Evolutionary conservation across 768 basidiomycete genomes (phyloP).

Genomic region (Boletus pseudopeckii): DNA sequence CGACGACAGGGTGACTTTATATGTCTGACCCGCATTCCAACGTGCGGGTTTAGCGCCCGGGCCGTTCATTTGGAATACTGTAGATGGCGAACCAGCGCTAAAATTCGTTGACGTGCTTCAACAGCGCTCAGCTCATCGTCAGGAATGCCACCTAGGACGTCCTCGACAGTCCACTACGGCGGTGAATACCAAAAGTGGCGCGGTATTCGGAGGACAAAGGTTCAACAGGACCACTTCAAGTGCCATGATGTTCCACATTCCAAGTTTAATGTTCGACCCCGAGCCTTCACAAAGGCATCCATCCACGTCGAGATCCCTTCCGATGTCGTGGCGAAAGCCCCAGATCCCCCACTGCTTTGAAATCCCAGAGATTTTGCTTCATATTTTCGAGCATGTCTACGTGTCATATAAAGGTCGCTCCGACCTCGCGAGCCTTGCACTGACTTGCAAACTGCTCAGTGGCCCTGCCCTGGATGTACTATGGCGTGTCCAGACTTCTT

Average conservation of each 20-base stretch:
- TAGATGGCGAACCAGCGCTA: background rate
- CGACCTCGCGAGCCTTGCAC: no score
- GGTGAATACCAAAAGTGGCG: background rate
- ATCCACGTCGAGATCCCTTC: background rate
- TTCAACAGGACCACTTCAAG: no score
- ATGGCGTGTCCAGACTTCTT: conserved; percentile 19
- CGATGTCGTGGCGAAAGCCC: background rate
- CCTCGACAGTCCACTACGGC: no score
- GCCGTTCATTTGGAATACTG: background rate
- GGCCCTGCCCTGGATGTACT: no score
- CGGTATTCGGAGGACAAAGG: no score
- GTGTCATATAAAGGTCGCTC: no score
- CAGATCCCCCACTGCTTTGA: conserved; percentile 11
- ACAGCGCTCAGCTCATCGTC: background rate
- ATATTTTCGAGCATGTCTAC: conserved; percentile 18
- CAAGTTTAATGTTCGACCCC: background rate
- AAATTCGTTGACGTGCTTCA: background rate
- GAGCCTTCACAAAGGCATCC: background rate
- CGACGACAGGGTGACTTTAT: conserved; percentile 17
- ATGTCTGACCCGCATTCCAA: conserved; percentile 14
- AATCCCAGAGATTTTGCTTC: conserved; percentile 13
- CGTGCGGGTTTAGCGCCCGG: conserved; percentile 6
- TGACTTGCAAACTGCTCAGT: no score
- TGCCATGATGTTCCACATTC: conserved; percentile 2
- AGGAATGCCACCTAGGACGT: background rate